Base-by-base conservation (phyloP, 2,329 filamentous ascomycete species). In the Colletotrichum shisoi region DNA sequence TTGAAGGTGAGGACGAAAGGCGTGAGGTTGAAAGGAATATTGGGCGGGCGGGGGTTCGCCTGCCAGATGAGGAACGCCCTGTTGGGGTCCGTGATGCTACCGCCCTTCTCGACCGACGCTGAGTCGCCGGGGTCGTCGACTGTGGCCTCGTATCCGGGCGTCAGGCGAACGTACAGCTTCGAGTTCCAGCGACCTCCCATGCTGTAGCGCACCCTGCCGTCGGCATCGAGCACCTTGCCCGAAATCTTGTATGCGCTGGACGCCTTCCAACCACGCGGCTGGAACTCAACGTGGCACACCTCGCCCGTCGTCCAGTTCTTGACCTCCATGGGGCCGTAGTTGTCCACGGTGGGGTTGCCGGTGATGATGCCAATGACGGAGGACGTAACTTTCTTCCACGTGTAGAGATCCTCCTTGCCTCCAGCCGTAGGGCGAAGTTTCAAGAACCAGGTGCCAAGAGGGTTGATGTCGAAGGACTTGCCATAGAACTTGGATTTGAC, bases 281-380 rank as follows among this genome's bases (percentile, higher is more conserved):
- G 98, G 83, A 99, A 99, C 71, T 98, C 93, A 1, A 99, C 82
- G 4, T 89, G 81, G 71, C 92, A 94, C n/a, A 91, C 85, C 77
- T 98, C 95, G 61, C 95, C 94, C 0, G 94, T 99, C 0, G 90
- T 96, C 90, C 91, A 94, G 80, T 99, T 99, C 82, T 93, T 97
- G 78, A 99, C 89, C 76, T 97, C 93, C 92, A 99, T 98, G 0
- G 90, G 84, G 1, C 95, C 95, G 76, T 98, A 98, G 78, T 99
- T 97, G 80, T 99, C 95, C n/a, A 99, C 92, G 0, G 91, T 92
- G 0, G 95, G 95, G 72, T 92, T 97, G 54, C 95, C 95, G 0
- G 94, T 98, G 73, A 99, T 97, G 78, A 99, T 99, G 66, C 95
- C 95, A 67, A 98, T 89, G n/a, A 99, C 95, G 1, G 94, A 96